Evolutionary conservation across 2,329 filamentous ascomycete genomes (phyloP), one percentile per base, ranked within the genome.

Genomic region (Arthrobotrys sphaeroides): DNA sequence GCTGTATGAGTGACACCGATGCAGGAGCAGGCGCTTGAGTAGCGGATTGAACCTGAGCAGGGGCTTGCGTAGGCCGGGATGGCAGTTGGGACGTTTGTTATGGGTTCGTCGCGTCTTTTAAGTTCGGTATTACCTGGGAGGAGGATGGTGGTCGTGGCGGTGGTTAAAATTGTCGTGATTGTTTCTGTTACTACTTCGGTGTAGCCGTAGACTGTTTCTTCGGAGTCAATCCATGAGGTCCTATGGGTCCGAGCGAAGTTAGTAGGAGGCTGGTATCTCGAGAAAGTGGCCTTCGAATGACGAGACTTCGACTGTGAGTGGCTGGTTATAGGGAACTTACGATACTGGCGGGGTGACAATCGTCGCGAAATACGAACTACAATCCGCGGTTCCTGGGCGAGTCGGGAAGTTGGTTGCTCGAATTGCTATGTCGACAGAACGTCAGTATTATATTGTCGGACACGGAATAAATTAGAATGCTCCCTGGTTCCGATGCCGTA

Each of bases 351-450:
- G 61, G 24, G 62, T 74, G 10, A 62, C 33, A 24, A 49, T 67
- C 12, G 69, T 59, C 18, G 42, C 43, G 18, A 74, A 67, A 20
- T 67, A 74, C 0, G 69, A 74, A 16, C 5, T 55, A 31, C 69
- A 67, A 24, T 74, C 69, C 6, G 61, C 61, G 1, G 42, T 45
- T 2, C 61, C 69, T 7, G 38, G 18, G 9, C 67, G 22, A n/a
- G 53, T 66, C 4, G 62, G 43, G 36, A 62, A 60, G 31, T 45
- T 40, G 16, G 53, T 28, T 2, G 51, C 61, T 45, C 61, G 47
- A n/a, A 74, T 42, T n/a, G 69, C 69, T 70, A 53, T 33, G 26
- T 36, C 31, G 2, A 9, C 5, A 40, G 2, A 4, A 20, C 12
- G 47, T 53, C 5, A 53, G 47, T 31, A 4, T 16, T 20, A 20